Conservation (phyloP, 2,329 filamentous ascomycete genomes). For the Aspergillus japonicus region DNA sequence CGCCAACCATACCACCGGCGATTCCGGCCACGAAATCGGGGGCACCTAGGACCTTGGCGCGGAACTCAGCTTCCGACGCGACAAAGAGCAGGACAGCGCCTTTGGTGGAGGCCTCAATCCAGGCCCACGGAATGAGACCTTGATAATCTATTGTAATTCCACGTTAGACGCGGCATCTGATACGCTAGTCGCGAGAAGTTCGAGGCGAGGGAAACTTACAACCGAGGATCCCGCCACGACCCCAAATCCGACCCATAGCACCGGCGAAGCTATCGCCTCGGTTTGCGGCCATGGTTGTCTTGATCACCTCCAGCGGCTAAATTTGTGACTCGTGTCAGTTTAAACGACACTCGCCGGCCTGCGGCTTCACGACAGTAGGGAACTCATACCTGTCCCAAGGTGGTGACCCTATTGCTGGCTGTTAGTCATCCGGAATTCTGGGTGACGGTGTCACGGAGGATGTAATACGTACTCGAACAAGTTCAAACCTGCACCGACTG, state of each 20-base stretch:
- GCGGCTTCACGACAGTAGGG: neutral
- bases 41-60: slow-evolving; percentile 79
- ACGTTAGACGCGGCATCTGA: slow-evolving; percentile 17
- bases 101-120: slow-evolving; percentile 99
- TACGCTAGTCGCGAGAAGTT: slow-evolving; percentile 14
- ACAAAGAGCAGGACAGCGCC: slow-evolving; percentile 98
- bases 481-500: slow-evolving; percentile 86
- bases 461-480: slow-evolving; percentile 72
- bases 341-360: neutral
- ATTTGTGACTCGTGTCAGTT: slow-evolving; percentile 53
- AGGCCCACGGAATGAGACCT: slow-evolving; percentile 98
- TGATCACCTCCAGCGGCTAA: slow-evolving; percentile 94
- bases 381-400: slow-evolving; percentile 61
- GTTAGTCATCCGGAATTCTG: slow-evolving; percentile 1
- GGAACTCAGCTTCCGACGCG: slow-evolving; percentile 96
- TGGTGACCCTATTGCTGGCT: slow-evolving; percentile 56
- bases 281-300: slow-evolving; percentile 99
- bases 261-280: slow-evolving; percentile 80
- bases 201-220: slow-evolving; percentile 62
- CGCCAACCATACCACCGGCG: slow-evolving; percentile 84
- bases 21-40: slow-evolving; percentile 87
- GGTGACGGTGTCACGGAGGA: neutral
- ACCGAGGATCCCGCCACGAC: slow-evolving; percentile 86
- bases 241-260: slow-evolving; percentile 85
- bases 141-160: slow-evolving; percentile 74